Base-by-base conservation (phyloP, 2,329 filamentous ascomycete species). In the Exserohilum rostratum region DNA sequence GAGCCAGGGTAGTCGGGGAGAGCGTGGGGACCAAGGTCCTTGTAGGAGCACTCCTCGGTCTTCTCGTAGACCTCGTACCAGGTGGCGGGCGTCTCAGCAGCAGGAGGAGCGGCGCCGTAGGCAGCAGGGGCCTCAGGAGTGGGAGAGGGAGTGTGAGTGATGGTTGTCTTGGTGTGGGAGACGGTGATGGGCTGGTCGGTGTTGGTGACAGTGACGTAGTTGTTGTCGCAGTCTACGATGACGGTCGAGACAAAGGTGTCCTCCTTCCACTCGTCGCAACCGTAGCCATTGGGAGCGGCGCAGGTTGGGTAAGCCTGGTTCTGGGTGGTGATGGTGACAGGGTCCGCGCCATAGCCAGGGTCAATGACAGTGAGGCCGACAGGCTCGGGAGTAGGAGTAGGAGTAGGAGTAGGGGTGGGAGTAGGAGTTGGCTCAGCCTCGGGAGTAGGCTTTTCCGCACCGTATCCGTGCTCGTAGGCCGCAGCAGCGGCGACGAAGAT, bases 41-140 rank as follows among this genome's bases (percentile, higher is more conserved):
- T 59, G 65, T 70, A 73, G 17, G 58, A 51, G 31, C 60, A 64
- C 45, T 66, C 62, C 44, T 65, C 57, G 13, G 69, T 55, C 57
- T 67, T 67, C 62, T 72, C 69, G 53, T 67, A 68, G 5, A 72
- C 57, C 61, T 72, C 68, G 48, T 68, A 66, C 67, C 66, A 72
- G 30, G 52, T 53, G 33, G n/a, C n/a, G n/a, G n/a, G n/a, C n/a
- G n/a, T n/a, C n/a, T n/a, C n/a, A 2, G 45, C 57, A 30, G 59
- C 60, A 33, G 22, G 7, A 25, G 22, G 22, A 25, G 22, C 22
- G n/a, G n/a, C n/a, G n/a, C n/a, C n/a, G n/a, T n/a, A n/a, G n/a
- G n/a, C n/a, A n/a, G n/a, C n/a, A n/a, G n/a, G n/a, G 22, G 7
- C 22, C 7, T 25, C 22, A 25, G 22, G 22, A 7, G 54, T 63